Conservation (phyloP, 352 stramenopile species). For the Phytophthora ohioensis region DNA sequence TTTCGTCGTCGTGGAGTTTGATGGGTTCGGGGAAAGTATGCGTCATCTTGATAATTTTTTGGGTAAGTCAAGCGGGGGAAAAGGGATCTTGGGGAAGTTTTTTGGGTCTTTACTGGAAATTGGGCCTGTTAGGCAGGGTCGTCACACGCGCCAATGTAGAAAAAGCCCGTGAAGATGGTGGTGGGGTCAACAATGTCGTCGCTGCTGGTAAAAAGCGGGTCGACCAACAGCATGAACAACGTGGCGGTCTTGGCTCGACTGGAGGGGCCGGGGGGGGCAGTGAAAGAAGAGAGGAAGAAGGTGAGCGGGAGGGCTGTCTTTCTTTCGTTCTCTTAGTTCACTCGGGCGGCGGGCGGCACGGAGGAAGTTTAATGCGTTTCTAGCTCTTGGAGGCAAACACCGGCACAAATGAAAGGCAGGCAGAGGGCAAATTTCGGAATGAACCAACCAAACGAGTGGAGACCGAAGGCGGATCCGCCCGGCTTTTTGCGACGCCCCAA, state of each 20-base stretch:
- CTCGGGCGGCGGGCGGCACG: slow-evolving; percentile 5
- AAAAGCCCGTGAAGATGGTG: slow-evolving; percentile 91
- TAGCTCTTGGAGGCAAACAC: background rate
- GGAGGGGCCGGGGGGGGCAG: slow-evolving; percentile 25
- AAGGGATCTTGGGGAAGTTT: slow-evolving; percentile 1
- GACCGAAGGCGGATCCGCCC: slow-evolving; percentile 32
- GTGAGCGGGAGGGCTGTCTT: slow-evolving; percentile 24
- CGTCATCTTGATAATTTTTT: slow-evolving; percentile 38
- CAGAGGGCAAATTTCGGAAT: slow-evolving; percentile 39
- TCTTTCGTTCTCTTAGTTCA: slow-evolving; percentile 26
- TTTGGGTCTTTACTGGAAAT: background rate
- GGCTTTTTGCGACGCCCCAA: slow-evolving; percentile 2
- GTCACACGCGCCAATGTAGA: slow-evolving; percentile 92
- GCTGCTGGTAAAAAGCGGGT: slow-evolving; percentile 74
- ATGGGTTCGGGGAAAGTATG: slow-evolving; percentile 77
- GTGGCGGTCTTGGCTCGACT: slow-evolving; percentile 34
- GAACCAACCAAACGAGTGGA: slow-evolving; percentile 33
- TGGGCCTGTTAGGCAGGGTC: slow-evolving; percentile 83
- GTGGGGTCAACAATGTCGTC: slow-evolving; percentile 91
- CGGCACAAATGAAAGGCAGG: slow-evolving; percentile 4
- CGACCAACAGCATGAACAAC: slow-evolving; percentile 86
- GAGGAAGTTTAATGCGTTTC: background rate
- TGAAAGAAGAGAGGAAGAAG: slow-evolving; percentile 19
- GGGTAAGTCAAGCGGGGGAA: slow-evolving; percentile 6
- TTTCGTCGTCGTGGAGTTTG: slow-evolving; percentile 70